These are phyloP conservation scores for Metschnikowia bowlesiae DNA, from an alignment of 805 yeast genomes.

Conservation along the genomic window DNA sequence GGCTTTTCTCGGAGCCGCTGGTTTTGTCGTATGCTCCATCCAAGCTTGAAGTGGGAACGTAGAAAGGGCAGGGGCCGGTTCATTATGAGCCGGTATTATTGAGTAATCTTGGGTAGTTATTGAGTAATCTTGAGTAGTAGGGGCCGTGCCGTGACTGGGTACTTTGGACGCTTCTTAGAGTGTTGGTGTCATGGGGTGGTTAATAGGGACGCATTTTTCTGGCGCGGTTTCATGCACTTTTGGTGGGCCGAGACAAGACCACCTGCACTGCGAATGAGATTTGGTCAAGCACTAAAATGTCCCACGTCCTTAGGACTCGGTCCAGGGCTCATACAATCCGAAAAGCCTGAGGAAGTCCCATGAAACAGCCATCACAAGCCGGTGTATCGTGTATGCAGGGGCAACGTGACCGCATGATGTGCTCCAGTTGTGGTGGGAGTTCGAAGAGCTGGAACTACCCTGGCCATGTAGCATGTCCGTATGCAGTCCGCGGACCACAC, in stretches of 20 bases:
- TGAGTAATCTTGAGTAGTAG: not conserved
- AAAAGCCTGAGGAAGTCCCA: too few species aligned
- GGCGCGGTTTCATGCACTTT: conserved; percentile 2
- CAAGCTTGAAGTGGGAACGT: conserved; percentile 9
- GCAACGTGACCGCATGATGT: too few species aligned
- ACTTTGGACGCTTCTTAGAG: not conserved
- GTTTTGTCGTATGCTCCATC: conserved; percentile 15
- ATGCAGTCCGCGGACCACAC: not conserved
- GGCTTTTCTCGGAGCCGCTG: conserved; percentile 11
- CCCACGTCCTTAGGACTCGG: too few species aligned
- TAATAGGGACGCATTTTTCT: not conserved
- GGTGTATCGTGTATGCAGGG: too few species aligned
- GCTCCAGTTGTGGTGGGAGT: too few species aligned
- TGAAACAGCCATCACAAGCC: too few species aligned
- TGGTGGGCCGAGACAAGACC: not conserved
- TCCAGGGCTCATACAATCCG: too few species aligned
- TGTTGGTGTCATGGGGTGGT: not conserved
- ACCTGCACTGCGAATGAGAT: too few species aligned
- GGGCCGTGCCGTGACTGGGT: not conserved
- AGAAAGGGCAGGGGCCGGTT: conserved; percentile 13
- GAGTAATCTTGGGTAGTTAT: not conserved
- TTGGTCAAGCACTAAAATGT: too few species aligned
- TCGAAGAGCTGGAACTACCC: not conserved
- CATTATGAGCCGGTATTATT: conserved; percentile 8
- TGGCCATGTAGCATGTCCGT: not conserved